Evolutionary conservation across 192 early-diverging fungal species (phyloP).

Genomic region (Coemansia sp.): DNA sequence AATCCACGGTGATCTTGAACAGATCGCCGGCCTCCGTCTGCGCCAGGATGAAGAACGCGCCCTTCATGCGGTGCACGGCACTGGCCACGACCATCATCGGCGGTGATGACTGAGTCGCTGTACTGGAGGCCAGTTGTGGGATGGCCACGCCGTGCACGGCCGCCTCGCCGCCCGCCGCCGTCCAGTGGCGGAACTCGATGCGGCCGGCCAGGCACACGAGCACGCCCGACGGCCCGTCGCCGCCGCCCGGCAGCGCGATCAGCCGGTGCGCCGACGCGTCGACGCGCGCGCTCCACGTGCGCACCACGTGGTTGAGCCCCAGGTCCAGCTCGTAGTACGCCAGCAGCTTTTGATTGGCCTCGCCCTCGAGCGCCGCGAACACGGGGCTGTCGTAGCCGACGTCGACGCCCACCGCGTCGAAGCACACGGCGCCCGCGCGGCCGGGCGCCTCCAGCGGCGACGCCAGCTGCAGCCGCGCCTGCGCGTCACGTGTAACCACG

Average conservation of each 20-base stretch:
- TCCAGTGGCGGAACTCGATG: slow-evolving; percentile 88
- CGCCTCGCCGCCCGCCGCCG: slow-evolving; percentile 47
- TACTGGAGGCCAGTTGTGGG: slow-evolving; percentile 76
- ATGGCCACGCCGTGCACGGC: slow-evolving; percentile 73
- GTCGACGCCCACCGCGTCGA: slow-evolving; percentile 87
- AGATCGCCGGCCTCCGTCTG: slow-evolving; percentile 95
- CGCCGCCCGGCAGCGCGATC: slow-evolving; percentile 76
- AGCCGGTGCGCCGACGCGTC: slow-evolving; percentile 76
- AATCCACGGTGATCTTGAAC: slow-evolving; percentile 91
- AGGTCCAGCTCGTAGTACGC: slow-evolving; percentile 98
- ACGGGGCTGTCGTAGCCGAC: slow-evolving; percentile 99
- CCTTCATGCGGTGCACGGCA: slow-evolving; percentile 90
- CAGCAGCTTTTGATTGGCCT: slow-evolving; percentile 83
- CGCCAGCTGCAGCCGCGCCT: slow-evolving; percentile 81
- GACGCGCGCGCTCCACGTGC: slow-evolving; percentile 92
- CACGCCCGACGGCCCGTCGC: slow-evolving; percentile 96
- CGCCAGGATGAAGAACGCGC: slow-evolving; percentile 85
- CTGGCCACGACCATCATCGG: slow-evolving; percentile 81
- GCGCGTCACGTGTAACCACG: slow-evolving; percentile 91
- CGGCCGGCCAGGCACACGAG: slow-evolving; percentile 92
- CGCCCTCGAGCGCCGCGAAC: slow-evolving; percentile 83
- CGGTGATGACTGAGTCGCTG: no score
- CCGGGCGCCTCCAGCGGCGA: slow-evolving; percentile 97
- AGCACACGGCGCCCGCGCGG: slow-evolving; percentile 76
- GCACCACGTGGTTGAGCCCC: slow-evolving; percentile 97